Conservation (phyloP, 495 filamentous ascomycete genomes). For the Penicillium lagena region DNA sequence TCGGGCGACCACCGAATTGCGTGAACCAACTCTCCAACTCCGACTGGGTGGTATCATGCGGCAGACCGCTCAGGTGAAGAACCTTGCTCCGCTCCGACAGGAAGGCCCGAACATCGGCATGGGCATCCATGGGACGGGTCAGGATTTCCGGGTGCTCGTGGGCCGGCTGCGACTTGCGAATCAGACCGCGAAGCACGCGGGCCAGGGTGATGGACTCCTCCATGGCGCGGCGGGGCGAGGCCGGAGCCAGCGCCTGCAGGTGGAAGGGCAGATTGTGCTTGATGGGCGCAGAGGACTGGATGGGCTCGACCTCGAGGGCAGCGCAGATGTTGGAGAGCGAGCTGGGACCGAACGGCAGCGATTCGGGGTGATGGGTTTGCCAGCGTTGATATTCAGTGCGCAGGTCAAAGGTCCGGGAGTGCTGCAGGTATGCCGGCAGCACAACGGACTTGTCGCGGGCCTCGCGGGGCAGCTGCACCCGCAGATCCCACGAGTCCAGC, state of each 20-base stretch:
- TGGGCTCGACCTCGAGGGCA: conserved; percentile 92
- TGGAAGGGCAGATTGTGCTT: conserved; percentile 99
- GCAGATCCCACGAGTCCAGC: conserved; percentile 95
- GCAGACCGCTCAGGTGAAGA: conserved; percentile 91
- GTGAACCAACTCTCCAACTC: conserved; percentile 99
- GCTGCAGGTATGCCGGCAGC: conserved; percentile 91
- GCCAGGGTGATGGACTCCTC: conserved; percentile 94
- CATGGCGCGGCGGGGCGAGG: conserved; percentile 95
- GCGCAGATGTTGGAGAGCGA: conserved; percentile 96
- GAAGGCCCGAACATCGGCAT: conserved; percentile 95
- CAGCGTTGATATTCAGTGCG: conserved; percentile 96
- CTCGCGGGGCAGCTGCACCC: conserved; percentile 93
- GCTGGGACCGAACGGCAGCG: conserved; percentile 90
- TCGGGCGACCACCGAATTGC: conserved; percentile 95
- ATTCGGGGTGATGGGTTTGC: conserved; percentile 97
- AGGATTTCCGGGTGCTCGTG: conserved; percentile 92
- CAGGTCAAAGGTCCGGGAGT: conserved; percentile 93
- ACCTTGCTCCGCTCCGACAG: conserved; percentile 93
- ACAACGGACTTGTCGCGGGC: conserved; percentile 97
- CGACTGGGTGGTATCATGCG: conserved; percentile 96
- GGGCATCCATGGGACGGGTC: conserved; percentile 91
- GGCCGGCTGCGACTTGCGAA: conserved; percentile 89
- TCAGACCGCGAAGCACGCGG: conserved; percentile 82
- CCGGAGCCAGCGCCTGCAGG: conserved; percentile 89
- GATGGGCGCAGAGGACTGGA: conserved; percentile 93